Evolutionary conservation across 169 alveolate genomes (phyloP).

Genomic region (Cystoisospora suis): DNA sequence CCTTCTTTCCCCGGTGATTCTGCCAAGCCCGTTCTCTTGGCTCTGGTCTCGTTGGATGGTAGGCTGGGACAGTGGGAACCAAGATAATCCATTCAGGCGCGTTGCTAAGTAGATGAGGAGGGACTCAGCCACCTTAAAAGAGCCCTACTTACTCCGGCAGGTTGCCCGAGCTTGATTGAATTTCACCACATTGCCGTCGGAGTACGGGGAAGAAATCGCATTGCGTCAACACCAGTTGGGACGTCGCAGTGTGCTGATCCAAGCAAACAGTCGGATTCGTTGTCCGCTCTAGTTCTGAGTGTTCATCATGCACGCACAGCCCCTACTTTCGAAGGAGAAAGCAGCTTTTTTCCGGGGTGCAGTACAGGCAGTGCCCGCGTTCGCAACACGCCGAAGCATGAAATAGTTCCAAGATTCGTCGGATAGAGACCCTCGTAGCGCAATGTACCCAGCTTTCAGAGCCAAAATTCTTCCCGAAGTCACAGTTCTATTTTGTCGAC

Average conservation of each 20-base stretch:
- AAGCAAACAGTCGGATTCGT: not conserved
- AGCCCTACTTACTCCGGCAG: too few species aligned
- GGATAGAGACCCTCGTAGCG: not conserved
- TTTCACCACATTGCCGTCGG: too few species aligned
- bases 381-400: constrained; percentile 8
- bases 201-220: too few species aligned
- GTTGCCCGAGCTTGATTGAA: too few species aligned
- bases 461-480: not conserved
- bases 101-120: too few species aligned
- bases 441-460: not conserved
- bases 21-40: constrained; percentile 89
- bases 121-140: too few species aligned
- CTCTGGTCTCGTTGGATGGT: too few species aligned
- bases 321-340: not conserved
- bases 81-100: too few species aligned
- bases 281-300: not conserved
- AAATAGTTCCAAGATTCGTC: not conserved
- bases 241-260: too few species aligned
- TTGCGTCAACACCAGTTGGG: too few species aligned
- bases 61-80: too few species aligned
- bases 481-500: not conserved
- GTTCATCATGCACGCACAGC: not conserved
- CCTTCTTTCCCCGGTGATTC: constrained; percentile 94
- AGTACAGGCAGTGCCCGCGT: not conserved
- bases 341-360: not conserved